Evolutionary conservation across 225 moss, liverwort and hornwort genomes (phyloP).

Genomic region (Asterella californica): DNA sequence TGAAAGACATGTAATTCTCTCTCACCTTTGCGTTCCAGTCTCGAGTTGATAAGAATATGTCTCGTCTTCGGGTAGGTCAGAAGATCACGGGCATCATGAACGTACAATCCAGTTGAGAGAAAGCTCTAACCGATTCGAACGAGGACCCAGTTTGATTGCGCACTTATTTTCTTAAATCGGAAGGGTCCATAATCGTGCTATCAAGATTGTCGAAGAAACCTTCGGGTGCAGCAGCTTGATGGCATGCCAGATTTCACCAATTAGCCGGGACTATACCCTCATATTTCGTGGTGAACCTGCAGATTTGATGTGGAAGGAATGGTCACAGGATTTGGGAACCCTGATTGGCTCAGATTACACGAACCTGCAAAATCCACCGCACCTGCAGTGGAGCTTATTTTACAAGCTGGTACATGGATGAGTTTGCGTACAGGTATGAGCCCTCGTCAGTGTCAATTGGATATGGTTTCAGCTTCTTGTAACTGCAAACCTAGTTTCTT

Average conservation of each 20-base stretch:
- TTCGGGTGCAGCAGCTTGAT: not conserved
- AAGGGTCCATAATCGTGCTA: too few species aligned
- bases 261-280: not conserved
- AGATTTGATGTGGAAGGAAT: constrained; percentile 90
- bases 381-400: constrained; percentile 56
- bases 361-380: constrained; percentile 69
- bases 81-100: not conserved
- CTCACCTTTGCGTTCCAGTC: too few species aligned
- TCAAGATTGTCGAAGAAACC: not conserved
- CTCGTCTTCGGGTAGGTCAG: not conserved
- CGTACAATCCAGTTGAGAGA: not conserved
- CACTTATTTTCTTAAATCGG: too few species aligned
- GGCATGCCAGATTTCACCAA: not conserved
- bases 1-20: constrained; percentile 69
- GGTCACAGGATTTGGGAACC: constrained; percentile 85
- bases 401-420: constrained; percentile 93
- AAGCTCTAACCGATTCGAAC: not conserved
- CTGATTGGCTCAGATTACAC: constrained; percentile 74
- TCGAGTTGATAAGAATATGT: not conserved
- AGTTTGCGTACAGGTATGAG: constrained; percentile 82
- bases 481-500: not conserved
- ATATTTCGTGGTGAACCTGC: constrained; percentile 7
- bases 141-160: not conserved
- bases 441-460: not conserved
- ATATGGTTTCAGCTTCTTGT: not conserved